Base-by-base conservation (phyloP, 2,329 filamentous ascomycete species). In the Fusarium verrucosum region DNA sequence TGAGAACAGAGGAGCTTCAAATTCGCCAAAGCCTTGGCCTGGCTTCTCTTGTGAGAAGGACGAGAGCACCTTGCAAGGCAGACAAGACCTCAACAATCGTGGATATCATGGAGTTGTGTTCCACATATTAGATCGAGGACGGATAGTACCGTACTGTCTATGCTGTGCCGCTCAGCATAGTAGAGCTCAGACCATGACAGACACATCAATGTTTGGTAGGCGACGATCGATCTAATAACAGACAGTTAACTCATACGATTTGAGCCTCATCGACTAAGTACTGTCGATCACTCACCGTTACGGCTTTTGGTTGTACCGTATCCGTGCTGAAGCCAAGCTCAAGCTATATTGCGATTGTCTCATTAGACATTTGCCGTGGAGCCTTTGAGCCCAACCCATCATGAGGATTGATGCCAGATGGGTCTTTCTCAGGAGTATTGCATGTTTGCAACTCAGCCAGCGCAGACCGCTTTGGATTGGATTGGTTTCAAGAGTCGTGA, bases 311-410 rank as follows among this genome's bases (percentile, higher is more conserved):
- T 19, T 44, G 43, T n/a, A 53, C 53, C 50, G 43, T n/a, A 53
- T 53, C 50, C 64, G 40, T 65, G 54, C 59, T 57, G 38, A 57
- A 65, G 63, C 54, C 64, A 67, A 65, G 43, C 37, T 47, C 50
- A 35, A 42, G 20, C 44, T 60, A 22, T 28, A 44, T 50, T 46
- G 20, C 36, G 20, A 38, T 42, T 23, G 46, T 46, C 35, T 53
- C 40, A 19, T 28, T 40, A 22, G 19, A 23, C 19, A 51, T 54
- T 41, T 46, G 28, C 32, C 51, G 33, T 50, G 55, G 36, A 50
- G 52, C 44, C 30, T n/a, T 17, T 62, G 16, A 38, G 58, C 63
- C 62, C 53, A 60, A 66, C 23, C 20, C 19, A 36, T 37, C 19
- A 36, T 56, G 11, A 17, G 42, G 38, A 22, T 65, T 66, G 50